Conservation (phyloP, 2,329 filamentous ascomycete genomes). For the Colletotrichum graminicola region DNA sequence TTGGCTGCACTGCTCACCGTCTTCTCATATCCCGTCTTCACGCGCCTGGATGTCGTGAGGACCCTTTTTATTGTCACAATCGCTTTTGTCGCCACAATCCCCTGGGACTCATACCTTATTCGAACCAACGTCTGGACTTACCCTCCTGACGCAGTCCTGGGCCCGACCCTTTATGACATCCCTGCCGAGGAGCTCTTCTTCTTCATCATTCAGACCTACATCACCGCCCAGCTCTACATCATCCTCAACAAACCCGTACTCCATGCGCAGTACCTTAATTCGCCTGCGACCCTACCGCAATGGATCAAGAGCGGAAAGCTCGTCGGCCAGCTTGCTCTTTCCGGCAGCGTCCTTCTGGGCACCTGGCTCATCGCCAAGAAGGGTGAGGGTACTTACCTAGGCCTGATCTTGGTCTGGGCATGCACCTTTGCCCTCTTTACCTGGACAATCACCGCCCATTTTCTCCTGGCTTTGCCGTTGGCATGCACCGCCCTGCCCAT, state of each 20-base stretch:
- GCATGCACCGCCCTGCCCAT: conserved; percentile 72
- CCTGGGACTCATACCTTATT: conserved; percentile 84
- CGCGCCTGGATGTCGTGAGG: conserved; percentile 72
- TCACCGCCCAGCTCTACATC: conserved; percentile 76
- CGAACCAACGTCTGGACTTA: conserved; percentile 78
- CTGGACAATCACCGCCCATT: conserved; percentile 73
- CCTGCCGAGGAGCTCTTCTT: conserved; percentile 82
- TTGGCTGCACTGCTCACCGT: conserved; percentile 69
- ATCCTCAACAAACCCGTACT: conserved; percentile 75
- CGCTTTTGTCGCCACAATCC: conserved; percentile 76
- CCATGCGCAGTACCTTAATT: conserved; percentile 57
- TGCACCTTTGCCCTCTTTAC: conserved; percentile 73
- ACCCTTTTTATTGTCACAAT: conserved; percentile 70
- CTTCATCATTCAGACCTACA: conserved; percentile 82
- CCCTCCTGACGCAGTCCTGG: conserved; percentile 73
- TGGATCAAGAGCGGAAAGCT: conserved; percentile 50
- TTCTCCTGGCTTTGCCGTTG: conserved; percentile 70
- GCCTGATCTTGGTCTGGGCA: conserved; percentile 78
- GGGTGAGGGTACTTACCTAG: conserved; percentile 72
- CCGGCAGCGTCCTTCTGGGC: conserved; percentile 58
- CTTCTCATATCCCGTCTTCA: conserved; percentile 72
- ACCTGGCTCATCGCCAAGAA: conserved; percentile 58
- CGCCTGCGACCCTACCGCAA: conserved; percentile 46
- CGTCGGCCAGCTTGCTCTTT: conserved; percentile 63
- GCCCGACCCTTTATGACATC: conserved; percentile 72